phyloP scores from a whole-genome alignment of 2,329 filamentous ascomycete species.

The Penicillium sumatraense region DNA sequence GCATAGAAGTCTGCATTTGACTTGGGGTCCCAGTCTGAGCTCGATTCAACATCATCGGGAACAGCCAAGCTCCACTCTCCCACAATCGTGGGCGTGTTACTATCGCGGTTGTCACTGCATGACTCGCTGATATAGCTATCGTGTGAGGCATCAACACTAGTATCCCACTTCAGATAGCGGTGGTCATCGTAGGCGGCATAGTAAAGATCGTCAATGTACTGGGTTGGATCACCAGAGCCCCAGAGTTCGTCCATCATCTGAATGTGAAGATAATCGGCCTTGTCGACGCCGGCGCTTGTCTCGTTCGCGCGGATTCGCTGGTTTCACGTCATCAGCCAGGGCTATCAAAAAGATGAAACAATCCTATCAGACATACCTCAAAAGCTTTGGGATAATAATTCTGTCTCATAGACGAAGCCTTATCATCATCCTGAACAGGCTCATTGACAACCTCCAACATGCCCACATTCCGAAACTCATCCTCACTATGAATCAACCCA shows the following conservation, averaged over 20 bases:
- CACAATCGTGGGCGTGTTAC: constrained; percentile 55
- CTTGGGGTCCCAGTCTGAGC: constrained; percentile 48
- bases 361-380: constrained; percentile 34
- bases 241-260: constrained; percentile 59
- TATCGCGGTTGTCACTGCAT: constrained; percentile 53
- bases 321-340: background rate
- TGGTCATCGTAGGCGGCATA: constrained; percentile 63
- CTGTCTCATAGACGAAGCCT: constrained; percentile 42
- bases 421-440: constrained; percentile 49
- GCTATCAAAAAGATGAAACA: background rate
- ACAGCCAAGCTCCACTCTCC: constrained; percentile 64
- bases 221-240: constrained; percentile 60
- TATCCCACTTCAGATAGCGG: constrained; percentile 62
- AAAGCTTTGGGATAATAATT: constrained; percentile 57
- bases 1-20: constrained; percentile 58
- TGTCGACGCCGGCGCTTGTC: constrained; percentile 45
- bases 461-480: constrained; percentile 59
- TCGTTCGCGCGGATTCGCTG: constrained; percentile 57
- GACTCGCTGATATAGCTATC: constrained; percentile 56
- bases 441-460: constrained; percentile 66
- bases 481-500: constrained; percentile 54
- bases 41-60: constrained; percentile 54
- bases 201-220: constrained; percentile 49
- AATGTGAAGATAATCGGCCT: constrained; percentile 57
- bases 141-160: constrained; percentile 49